Conservation (phyloP, 78 protist species). For the Protostelium mycophagum region DNA sequence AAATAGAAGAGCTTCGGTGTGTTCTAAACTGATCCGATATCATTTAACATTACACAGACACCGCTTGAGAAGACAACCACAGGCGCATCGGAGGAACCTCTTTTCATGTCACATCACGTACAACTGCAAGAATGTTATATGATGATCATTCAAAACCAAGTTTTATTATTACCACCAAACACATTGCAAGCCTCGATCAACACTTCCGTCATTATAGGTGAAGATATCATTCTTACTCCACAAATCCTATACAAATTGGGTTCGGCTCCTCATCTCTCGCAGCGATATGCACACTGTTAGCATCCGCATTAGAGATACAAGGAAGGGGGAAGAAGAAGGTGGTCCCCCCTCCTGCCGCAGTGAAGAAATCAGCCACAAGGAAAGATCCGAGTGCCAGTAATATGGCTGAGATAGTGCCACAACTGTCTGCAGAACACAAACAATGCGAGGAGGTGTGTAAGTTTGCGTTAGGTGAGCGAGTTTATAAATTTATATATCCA, state of each 20-base stretch:
- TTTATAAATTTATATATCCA: too few relatives aligned
- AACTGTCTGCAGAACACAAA: not conserved
- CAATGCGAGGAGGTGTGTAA: not conserved
- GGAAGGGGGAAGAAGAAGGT: not conserved
- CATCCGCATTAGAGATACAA: not conserved
- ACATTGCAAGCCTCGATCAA: not conserved
- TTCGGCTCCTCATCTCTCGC: not conserved
- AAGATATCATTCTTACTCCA: too few relatives aligned
- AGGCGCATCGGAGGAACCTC: not conserved
- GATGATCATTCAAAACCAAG: not conserved
- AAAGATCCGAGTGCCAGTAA: not conserved
- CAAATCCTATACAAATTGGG: too few relatives aligned
- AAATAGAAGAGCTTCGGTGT: too few relatives aligned
- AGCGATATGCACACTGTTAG: not conserved
- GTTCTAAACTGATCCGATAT: too few relatives aligned
- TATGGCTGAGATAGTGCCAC: not conserved
- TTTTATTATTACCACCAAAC: not conserved
- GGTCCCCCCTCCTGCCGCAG: not conserved
- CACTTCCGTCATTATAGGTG: not conserved
- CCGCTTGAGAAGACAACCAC: too few relatives aligned
- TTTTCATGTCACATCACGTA: not conserved
- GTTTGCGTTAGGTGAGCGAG: not conserved
- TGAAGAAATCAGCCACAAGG: not conserved
- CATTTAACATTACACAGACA: too few relatives aligned
- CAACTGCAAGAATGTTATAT: not conserved